Conservation (phyloP, 164 flowering plant genomes). For the Nymphaea colorata region DNA sequence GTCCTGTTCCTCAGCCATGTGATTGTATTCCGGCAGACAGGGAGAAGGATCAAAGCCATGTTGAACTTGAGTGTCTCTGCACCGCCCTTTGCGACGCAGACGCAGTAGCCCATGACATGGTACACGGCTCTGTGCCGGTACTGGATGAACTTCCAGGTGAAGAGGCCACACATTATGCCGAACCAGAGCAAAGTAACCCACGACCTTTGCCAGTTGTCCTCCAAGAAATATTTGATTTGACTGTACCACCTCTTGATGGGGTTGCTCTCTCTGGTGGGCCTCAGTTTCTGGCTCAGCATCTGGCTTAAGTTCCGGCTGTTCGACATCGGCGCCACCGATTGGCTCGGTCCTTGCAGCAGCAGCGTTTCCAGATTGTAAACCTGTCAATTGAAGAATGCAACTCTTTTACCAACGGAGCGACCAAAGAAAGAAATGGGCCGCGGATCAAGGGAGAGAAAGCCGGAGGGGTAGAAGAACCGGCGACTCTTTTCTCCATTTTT, state of each 20-base stretch:
- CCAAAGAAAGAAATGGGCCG: background rate
- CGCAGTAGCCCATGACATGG: slow-evolving; percentile 45
- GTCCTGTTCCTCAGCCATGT: slow-evolving; percentile 65
- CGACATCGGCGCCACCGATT: slow-evolving; percentile 8
- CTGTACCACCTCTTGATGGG: slow-evolving; percentile 27
- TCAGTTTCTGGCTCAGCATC: slow-evolving; percentile 25
- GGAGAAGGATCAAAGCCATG: slow-evolving; percentile 58
- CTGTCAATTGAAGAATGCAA: slow-evolving; percentile 3
- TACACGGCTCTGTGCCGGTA: slow-evolving; percentile 26
- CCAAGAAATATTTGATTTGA: slow-evolving; percentile 25
- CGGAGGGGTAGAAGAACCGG: too few relatives aligned
- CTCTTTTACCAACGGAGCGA: background rate
- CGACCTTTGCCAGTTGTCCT: slow-evolving; percentile 39
- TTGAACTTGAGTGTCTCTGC: slow-evolving; percentile 59
- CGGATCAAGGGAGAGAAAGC: too few relatives aligned
- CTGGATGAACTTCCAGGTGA: slow-evolving; percentile 40
- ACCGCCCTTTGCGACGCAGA: slow-evolving; percentile 47
- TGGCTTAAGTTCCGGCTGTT: slow-evolving; percentile 19
- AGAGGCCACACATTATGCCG: slow-evolving; percentile 26
- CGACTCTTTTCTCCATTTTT: too few relatives aligned
- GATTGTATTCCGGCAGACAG: slow-evolving; percentile 61
- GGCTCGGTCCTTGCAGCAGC: slow-evolving; percentile 22
- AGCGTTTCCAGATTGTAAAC: slow-evolving; percentile 21
- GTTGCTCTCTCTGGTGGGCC: slow-evolving; percentile 22
- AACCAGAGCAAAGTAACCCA: slow-evolving; percentile 47